Conservation (phyloP, 805 yeast species). For the Myxozyma mucilagina region DNA sequence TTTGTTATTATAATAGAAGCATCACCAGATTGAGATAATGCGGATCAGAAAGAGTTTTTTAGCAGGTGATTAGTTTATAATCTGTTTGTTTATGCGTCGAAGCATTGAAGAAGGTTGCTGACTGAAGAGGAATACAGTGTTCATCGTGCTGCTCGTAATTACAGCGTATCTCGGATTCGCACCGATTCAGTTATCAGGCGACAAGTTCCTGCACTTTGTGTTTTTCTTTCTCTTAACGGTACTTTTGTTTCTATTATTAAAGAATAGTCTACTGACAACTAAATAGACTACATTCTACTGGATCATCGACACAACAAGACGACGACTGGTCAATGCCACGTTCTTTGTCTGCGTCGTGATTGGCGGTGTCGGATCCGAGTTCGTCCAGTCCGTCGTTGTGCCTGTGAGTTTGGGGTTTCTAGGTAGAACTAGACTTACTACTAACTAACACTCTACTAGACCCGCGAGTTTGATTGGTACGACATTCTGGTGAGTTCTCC, state of each 20-base stretch:
- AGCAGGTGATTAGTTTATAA: slow-evolving; percentile 31
- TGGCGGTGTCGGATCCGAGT: slow-evolving; percentile 47
- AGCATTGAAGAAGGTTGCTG: not conserved
- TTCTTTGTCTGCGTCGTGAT: slow-evolving; percentile 39
- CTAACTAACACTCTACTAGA: slow-evolving; percentile 12
- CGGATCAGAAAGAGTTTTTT: slow-evolving; percentile 37
- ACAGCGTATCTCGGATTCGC: slow-evolving; percentile 40
- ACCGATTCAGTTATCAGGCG: slow-evolving; percentile 43
- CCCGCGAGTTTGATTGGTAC: slow-evolving; percentile 41
- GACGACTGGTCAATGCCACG: slow-evolving; percentile 42
- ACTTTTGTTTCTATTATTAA: not conserved
- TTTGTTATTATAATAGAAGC: no score
- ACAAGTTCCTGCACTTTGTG: slow-evolving; percentile 43
- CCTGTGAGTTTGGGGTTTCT: slow-evolving; percentile 31
- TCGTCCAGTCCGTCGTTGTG: slow-evolving; percentile 39
- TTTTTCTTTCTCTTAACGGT: slow-evolving; percentile 43
- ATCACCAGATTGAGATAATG: slow-evolving; percentile 20
- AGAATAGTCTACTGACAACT: not conserved
- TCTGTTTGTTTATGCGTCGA: no score
- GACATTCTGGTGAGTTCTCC: slow-evolving; percentile 40
- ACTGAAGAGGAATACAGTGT: slow-evolving; percentile 28
- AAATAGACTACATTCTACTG: slow-evolving; percentile 43
- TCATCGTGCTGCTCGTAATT: slow-evolving; percentile 29
- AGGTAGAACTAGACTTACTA: not conserved
- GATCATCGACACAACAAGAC: slow-evolving; percentile 44